Conservation (phyloP, 768 basidiomycete species). For the Pisolithus microcarpus region DNA sequence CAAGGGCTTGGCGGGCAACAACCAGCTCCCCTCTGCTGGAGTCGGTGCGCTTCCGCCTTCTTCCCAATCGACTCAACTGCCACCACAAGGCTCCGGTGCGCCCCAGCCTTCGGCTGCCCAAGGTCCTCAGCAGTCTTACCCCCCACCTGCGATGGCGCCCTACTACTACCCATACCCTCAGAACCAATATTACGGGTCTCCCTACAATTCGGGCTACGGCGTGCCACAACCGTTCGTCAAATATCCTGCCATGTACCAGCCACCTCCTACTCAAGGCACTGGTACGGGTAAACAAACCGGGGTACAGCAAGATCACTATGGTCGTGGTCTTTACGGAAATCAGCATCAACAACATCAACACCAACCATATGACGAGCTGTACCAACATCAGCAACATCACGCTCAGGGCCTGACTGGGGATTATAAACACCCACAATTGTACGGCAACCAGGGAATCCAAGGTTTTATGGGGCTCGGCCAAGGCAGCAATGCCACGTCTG, state of each 20-base stretch:
- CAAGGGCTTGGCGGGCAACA: slow-evolving; percentile 58
- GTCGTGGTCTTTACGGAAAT: slow-evolving; percentile 51
- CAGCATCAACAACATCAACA: slow-evolving; percentile 43
- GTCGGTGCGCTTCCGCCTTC: slow-evolving; percentile 42
- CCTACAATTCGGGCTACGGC: slow-evolving; percentile 53
- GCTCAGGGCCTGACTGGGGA: slow-evolving; percentile 40
- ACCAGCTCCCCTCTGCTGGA: slow-evolving; percentile 41
- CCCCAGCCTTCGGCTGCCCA: slow-evolving; percentile 55
- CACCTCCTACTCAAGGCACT: slow-evolving; percentile 60
- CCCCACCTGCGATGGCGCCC: slow-evolving; percentile 42
- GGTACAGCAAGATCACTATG: slow-evolving; percentile 53
- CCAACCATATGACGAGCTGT: slow-evolving; percentile 44
- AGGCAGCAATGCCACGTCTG: slow-evolving; percentile 33
- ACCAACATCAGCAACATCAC: slow-evolving; percentile 55
- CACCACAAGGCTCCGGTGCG: slow-evolving; percentile 42
- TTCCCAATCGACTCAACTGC: slow-evolving; percentile 47
- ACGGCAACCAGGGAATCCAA: slow-evolving; percentile 54
- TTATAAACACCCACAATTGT: slow-evolving; percentile 38
- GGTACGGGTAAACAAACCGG: slow-evolving; percentile 62
- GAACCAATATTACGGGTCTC: slow-evolving; percentile 68
- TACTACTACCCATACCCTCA: slow-evolving; percentile 68
- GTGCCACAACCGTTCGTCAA: slow-evolving; percentile 68
- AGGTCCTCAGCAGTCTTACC: slow-evolving; percentile 59
- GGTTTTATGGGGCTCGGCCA: slow-evolving; percentile 64
- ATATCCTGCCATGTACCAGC: slow-evolving; percentile 71